phyloP scores from a whole-genome alignment of 1,139 yeast species.

The Blastobotrys ciferrii region DNA sequence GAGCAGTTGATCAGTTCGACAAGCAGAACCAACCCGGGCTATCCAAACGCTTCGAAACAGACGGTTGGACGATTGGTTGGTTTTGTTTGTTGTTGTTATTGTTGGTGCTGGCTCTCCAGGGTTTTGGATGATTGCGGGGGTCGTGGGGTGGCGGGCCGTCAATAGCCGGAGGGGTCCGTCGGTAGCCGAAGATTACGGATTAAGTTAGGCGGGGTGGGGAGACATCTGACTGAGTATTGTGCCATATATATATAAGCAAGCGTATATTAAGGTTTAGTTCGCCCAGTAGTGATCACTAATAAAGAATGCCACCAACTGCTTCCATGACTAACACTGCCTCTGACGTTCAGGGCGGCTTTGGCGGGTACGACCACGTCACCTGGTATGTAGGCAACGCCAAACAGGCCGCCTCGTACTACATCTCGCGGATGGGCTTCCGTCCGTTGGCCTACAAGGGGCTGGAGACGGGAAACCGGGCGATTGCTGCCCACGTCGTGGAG shows the following conservation, averaged over 20 bases:
- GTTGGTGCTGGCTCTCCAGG: background rate
- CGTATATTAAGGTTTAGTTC: background rate
- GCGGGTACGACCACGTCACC: slow-evolving; percentile 50
- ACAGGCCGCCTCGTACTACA: slow-evolving; percentile 55
- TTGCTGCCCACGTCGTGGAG: slow-evolving; percentile 58
- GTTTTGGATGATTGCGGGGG: background rate
- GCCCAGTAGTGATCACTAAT: background rate
- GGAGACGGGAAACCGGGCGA: slow-evolving; percentile 60
- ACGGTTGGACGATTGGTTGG: background rate
- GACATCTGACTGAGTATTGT: background rate
- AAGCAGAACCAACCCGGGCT: too few species aligned
- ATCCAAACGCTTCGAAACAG: too few species aligned
- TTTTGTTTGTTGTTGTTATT: too few species aligned
- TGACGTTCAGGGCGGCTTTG: slow-evolving; percentile 17
- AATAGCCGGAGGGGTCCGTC: background rate
- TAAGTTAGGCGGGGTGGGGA: too few species aligned
- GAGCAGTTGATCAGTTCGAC: too few species aligned
- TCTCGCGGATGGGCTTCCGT: slow-evolving; percentile 59
- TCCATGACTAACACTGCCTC: background rate
- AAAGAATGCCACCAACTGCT: background rate
- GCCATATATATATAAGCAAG: background rate
- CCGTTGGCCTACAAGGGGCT: slow-evolving; percentile 63
- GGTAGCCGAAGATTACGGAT: background rate
- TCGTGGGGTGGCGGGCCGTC: background rate
- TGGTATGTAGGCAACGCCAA: slow-evolving; percentile 69